A percentile compares a stretch with the other conserved stretches of the same genome.
Evolutionary conservation across 139 green algal species (phyloP).

Genomic region (Tetradesmus obliquus): DNA sequence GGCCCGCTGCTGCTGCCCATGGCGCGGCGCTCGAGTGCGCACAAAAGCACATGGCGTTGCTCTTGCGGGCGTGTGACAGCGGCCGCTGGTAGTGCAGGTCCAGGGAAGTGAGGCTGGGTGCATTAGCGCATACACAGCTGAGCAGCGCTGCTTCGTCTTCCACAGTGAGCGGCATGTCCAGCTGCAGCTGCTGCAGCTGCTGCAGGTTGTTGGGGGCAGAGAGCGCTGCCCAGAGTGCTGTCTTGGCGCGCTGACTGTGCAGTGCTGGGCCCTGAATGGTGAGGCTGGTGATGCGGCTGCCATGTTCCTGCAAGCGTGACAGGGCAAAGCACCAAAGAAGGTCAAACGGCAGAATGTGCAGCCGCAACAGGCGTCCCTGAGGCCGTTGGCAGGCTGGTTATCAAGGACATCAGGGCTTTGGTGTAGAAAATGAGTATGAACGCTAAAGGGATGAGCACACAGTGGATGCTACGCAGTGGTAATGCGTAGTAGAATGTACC

Average conservation of each 20-base stretch:
- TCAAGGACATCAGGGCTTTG: no score
- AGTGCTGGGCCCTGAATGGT: background rate
- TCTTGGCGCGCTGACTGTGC: background rate
- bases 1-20: background rate
- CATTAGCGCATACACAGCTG: background rate
- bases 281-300: background rate
- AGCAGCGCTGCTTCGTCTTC: background rate
- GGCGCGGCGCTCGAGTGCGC: background rate
- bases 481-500: background rate
- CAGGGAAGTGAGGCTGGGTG: background rate
- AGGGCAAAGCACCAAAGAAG: background rate
- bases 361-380: no score
- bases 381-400: no score
- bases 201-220: background rate
- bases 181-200: background rate
- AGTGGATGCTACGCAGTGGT: background rate
- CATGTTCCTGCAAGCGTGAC: background rate
- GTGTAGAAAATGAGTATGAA: no score
- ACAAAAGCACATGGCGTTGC: background rate
- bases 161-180: background rate
- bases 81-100: background rate
- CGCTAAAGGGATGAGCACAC: no score
- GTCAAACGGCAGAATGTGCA: background rate
- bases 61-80: background rate
- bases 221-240: background rate